These are phyloP conservation scores for Plasmodium sp. DNA, from an alignment of 169 alveolate species.

Conservation along the genomic window DNA sequence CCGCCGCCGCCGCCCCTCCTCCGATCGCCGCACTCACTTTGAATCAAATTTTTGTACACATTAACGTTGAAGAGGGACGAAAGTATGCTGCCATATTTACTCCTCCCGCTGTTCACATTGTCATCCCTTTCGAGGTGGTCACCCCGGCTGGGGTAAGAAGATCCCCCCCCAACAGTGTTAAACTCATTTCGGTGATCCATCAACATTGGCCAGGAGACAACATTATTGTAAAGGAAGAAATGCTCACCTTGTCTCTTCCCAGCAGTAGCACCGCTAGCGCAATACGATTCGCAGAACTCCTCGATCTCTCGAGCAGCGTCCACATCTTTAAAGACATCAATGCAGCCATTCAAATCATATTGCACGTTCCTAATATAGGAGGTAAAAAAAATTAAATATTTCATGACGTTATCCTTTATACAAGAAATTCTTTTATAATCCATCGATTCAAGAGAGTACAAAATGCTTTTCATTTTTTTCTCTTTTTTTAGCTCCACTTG, in stretches of 20 bases:
- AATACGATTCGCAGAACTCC: conserved; percentile 16
- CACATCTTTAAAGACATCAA: conserved; percentile 41
- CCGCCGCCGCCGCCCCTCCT: background rate
- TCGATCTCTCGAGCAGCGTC: conserved; percentile 38
- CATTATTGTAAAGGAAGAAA: conserved; percentile 11
- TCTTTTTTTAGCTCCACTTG: conserved; percentile 43
- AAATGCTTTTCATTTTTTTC: conserved; percentile 48
- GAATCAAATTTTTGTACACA: conserved; percentile 19
- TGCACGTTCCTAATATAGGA: conserved; percentile 62
- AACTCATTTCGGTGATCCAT: conserved; percentile 36
- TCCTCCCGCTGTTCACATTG: background rate
- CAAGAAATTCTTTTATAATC: conserved; percentile 58
- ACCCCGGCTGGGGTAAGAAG: background rate
- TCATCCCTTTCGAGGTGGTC: background rate
- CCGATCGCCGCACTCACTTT: background rate
- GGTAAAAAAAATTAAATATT: conserved; percentile 61
- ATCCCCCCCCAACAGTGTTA: background rate
- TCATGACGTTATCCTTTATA: conserved; percentile 56
- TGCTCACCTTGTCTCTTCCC: conserved; percentile 18
- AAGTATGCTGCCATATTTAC: conserved; percentile 2
- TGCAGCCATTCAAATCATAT: conserved; percentile 44
- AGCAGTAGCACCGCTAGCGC: background rate
- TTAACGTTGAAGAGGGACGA: conserved; percentile 32
- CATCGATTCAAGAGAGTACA: conserved; percentile 63
- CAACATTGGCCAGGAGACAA: conserved; percentile 72